phyloP scores from a whole-genome alignment of 2,329 filamentous ascomycete genomes.

The Onygena corvina region DNA sequence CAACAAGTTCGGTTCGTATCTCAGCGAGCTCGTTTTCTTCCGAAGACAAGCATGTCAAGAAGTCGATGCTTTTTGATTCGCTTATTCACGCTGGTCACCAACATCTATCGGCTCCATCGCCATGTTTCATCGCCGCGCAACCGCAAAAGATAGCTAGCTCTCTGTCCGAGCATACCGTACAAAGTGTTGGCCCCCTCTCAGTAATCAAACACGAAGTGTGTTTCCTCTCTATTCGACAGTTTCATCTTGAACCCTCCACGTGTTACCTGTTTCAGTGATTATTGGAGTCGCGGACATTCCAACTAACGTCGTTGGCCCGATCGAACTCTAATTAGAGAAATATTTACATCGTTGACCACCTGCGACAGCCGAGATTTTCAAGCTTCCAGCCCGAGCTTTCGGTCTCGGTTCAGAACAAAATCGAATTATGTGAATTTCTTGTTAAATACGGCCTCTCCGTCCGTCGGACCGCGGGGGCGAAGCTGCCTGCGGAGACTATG shows the following conservation, averaged over 20 bases:
- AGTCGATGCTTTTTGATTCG: background rate
- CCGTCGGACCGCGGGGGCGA: no score
- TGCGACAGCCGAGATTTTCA: background rate
- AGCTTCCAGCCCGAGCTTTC: background rate
- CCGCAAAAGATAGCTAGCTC: background rate
- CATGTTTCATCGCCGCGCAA: background rate
- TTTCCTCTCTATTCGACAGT: conserved; percentile 1
- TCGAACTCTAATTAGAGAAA: background rate
- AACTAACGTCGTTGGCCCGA: background rate
- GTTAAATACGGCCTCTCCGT: no score
- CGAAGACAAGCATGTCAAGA: background rate
- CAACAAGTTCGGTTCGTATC: background rate
- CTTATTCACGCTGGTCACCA: background rate
- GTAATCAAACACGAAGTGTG: conserved; percentile 3
- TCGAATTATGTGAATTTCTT: background rate
- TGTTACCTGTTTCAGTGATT: background rate
- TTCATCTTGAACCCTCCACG: background rate
- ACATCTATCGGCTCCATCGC: background rate
- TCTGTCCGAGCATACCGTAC: background rate
- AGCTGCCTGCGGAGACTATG: no score
- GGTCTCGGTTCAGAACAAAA: background rate
- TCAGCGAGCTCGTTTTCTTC: background rate
- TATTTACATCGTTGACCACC: background rate
- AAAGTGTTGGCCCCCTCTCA: background rate
- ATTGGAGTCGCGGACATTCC: background rate